Evolutionary conservation across 495 filamentous ascomycete species (phyloP).

Genomic region (Penicillium canescens): DNA sequence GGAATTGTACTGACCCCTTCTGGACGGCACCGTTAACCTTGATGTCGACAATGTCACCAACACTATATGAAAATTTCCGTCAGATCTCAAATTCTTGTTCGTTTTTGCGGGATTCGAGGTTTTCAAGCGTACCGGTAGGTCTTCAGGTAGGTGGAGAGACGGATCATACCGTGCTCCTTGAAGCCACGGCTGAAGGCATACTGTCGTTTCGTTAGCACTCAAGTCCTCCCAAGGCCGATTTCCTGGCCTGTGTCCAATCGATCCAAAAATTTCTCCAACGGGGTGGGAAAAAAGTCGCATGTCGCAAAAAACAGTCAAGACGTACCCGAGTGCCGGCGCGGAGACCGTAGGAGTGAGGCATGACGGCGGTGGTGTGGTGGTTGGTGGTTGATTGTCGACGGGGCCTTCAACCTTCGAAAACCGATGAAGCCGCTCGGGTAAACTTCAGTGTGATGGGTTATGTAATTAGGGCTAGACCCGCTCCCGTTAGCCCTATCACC

Average conservation of each 20-base stretch:
- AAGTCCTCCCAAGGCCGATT: background rate
- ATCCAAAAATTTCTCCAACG: background rate
- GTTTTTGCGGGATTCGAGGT: slow-evolving; percentile 15
- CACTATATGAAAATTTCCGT: slow-evolving; percentile 54
- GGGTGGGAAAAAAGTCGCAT: slow-evolving; percentile 1
- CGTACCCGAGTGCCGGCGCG: slow-evolving; percentile 86
- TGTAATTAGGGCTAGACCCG: slow-evolving; percentile 2
- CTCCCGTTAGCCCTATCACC: no score
- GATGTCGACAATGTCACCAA: slow-evolving; percentile 96
- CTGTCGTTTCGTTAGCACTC: slow-evolving; percentile 45
- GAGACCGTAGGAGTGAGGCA: slow-evolving; percentile 97
- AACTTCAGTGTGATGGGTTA: slow-evolving; percentile 7
- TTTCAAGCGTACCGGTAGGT: slow-evolving; percentile 72
- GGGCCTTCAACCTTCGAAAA: slow-evolving; percentile 19
- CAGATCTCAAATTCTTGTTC: slow-evolving; percentile 27
- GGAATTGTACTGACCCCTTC: slow-evolving; percentile 75
- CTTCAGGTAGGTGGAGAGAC: slow-evolving; percentile 85
- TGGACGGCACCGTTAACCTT: slow-evolving; percentile 97
- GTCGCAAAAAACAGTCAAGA: slow-evolving; percentile 16
- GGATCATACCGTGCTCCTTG: slow-evolving; percentile 90
- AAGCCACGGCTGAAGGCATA: slow-evolving; percentile 93
- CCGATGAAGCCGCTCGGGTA: slow-evolving; percentile 8
- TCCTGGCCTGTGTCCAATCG: slow-evolving; percentile 8
- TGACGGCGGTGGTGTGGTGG: slow-evolving; percentile 57
- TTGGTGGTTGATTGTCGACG: slow-evolving; percentile 47